These are phyloP conservation scores for Multifurca ochricompacta DNA, from an alignment of 768 basidiomycete species.

Conservation along the genomic window DNA sequence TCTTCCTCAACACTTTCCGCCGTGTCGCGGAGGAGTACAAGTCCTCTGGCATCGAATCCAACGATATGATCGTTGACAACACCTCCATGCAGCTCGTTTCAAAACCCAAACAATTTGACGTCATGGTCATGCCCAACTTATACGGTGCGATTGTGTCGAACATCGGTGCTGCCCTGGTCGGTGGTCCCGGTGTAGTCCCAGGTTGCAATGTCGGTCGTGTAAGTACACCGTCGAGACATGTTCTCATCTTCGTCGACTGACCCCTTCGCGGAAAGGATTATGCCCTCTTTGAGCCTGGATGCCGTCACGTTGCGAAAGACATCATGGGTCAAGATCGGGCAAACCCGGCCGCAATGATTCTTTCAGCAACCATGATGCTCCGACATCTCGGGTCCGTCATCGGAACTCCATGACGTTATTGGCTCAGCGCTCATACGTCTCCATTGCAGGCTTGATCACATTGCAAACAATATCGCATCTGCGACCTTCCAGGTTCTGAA, in stretches of 20 bases:
- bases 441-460: constrained; percentile 66
- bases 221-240: constrained; percentile 24
- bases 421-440: constrained; percentile 11
- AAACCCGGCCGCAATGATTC: constrained; percentile 96
- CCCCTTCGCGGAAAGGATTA: constrained; percentile 55
- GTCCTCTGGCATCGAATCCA: constrained; percentile 81
- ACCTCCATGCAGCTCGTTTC: constrained; percentile 99
- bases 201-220: constrained; percentile 97
- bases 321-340: constrained; percentile 95
- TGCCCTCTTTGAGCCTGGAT: constrained; percentile 97
- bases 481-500: constrained; percentile 92
- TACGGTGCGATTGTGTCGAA: constrained; percentile 98
- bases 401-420: constrained; percentile 6
- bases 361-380: constrained; percentile 97
- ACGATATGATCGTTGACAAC: constrained; percentile 99
- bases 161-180: constrained; percentile 97
- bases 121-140: constrained; percentile 98
- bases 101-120: constrained; percentile 92
- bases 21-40: constrained; percentile 95
- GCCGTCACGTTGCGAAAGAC: constrained; percentile 89
- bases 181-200: constrained; percentile 95
- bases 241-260: neutral
- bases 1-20: constrained; percentile 98
- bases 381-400: constrained; percentile 80
- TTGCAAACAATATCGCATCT: constrained; percentile 88